Percentiles rank a stretch among this genome's conserved stretches.
These are phyloP conservation scores for Xylaria multiplex DNA, from an alignment of 2,329 filamentous ascomycete genomes.

Conservation along the genomic window DNA sequence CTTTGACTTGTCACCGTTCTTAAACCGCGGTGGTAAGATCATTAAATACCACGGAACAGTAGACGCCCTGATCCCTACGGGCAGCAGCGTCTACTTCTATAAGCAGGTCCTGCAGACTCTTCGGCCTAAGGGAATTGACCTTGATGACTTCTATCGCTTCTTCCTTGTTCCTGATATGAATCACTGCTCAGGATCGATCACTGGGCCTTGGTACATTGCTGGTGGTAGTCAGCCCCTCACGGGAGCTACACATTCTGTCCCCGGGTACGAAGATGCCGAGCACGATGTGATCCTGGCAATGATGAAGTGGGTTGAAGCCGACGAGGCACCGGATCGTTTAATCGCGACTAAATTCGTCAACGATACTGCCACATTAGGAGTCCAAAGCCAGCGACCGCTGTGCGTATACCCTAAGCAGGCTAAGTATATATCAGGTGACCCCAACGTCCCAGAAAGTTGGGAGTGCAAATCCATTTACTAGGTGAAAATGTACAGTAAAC, in stretches of 20 bases:
- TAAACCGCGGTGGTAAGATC: slow-evolving; percentile 50
- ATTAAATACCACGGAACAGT: slow-evolving; percentile 52
- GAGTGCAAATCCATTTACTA: slow-evolving; percentile 43
- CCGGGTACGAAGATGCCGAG: slow-evolving; percentile 50
- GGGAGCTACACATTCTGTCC: slow-evolving; percentile 48
- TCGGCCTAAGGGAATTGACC: slow-evolving; percentile 42
- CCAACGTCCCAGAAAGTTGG: slow-evolving; percentile 41
- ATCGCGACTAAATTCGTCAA: slow-evolving; percentile 48
- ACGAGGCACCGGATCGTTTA: slow-evolving; percentile 42
- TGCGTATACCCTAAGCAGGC: slow-evolving; percentile 47
- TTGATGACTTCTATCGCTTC: slow-evolving; percentile 60
- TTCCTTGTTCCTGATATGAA: slow-evolving; percentile 62
- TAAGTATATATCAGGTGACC: slow-evolving; percentile 43
- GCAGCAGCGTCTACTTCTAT: slow-evolving; percentile 48
- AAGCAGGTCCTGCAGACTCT: slow-evolving; percentile 46
- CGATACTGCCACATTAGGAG: slow-evolving; percentile 38
- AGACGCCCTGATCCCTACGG: slow-evolving; percentile 49
- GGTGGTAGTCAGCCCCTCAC: slow-evolving; percentile 45
- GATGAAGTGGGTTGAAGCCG: slow-evolving; percentile 53
- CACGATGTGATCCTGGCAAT: slow-evolving; percentile 52
- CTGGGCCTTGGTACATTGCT: slow-evolving; percentile 51
- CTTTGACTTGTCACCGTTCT: slow-evolving; percentile 49
- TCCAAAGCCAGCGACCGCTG: slow-evolving; percentile 45
- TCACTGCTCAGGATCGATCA: slow-evolving; percentile 53
- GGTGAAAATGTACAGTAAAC: background rate